These are phyloP conservation scores for Penicillium macrosclerotiorum DNA, from an alignment of 495 filamentous ascomycete species.

Conservation along the genomic window DNA sequence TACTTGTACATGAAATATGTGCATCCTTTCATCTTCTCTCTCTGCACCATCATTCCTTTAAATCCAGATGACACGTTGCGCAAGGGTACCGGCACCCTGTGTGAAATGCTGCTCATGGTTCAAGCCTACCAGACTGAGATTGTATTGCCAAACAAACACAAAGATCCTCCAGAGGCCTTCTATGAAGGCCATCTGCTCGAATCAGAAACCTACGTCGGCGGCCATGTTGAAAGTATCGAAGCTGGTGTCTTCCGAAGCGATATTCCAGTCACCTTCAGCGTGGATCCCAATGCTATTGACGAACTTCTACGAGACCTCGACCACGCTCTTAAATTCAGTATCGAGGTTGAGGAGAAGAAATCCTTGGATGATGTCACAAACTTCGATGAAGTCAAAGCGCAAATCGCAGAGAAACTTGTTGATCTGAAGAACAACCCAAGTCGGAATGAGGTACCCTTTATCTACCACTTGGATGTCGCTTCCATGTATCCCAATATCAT, in stretches of 20 bases:
- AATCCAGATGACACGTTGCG: constrained; percentile 88
- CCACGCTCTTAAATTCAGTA: constrained; percentile 85
- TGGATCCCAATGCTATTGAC: constrained; percentile 84
- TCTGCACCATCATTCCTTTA: constrained; percentile 94
- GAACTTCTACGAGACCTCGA: constrained; percentile 86
- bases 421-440: constrained; percentile 78
- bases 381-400: constrained; percentile 86
- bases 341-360: constrained; percentile 93
- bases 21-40: constrained; percentile 97
- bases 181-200: constrained; percentile 96
- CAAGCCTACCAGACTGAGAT: constrained; percentile 93
- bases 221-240: constrained; percentile 99
- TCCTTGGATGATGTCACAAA: constrained; percentile 86
- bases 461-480: constrained; percentile 97
- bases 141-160: constrained; percentile 94
- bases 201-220: constrained; percentile 96
- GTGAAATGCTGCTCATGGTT: constrained; percentile 99
- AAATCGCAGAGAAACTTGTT: constrained; percentile 71
- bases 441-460: constrained; percentile 79
- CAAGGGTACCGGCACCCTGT: constrained; percentile 96
- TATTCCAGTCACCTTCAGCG: constrained; percentile 86
- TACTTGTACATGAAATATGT: constrained; percentile 99
- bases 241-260: constrained; percentile 96
- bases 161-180: constrained; percentile 85
- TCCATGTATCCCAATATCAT: constrained; percentile 99